These are phyloP conservation scores for Leishmania tarentolae DNA, from an alignment of 208 protist species.

Conservation along the genomic window DNA sequence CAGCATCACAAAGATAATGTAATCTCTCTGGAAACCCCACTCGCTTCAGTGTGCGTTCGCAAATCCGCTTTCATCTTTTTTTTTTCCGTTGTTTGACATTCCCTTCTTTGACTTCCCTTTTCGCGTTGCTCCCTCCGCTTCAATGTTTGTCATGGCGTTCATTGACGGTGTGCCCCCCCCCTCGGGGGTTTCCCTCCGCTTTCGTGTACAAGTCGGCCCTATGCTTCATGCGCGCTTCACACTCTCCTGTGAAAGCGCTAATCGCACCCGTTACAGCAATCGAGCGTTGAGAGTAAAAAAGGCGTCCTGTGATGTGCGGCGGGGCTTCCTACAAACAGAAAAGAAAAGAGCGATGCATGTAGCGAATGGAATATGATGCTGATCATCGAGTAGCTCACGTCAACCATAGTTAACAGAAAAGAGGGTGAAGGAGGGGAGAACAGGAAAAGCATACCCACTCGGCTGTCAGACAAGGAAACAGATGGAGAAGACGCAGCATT, in stretches of 20 bases:
- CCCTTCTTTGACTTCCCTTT: background rate
- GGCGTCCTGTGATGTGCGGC: background rate
- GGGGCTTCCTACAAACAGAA: background rate
- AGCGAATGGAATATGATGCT: background rate
- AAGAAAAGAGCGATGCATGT: background rate
- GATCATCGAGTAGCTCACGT: background rate
- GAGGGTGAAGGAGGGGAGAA: background rate
- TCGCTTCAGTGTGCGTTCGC: background rate
- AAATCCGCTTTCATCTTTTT: background rate
- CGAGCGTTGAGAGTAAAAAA: background rate
- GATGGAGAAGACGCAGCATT: background rate
- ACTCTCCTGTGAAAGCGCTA: background rate
- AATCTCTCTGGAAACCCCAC: background rate
- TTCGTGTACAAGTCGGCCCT: background rate
- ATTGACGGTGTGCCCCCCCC: background rate
- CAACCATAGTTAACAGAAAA: background rate
- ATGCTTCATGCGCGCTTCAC: background rate
- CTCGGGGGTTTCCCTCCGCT: background rate
- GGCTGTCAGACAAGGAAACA: background rate
- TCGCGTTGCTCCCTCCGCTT: background rate
- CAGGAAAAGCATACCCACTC: background rate
- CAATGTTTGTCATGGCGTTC: background rate
- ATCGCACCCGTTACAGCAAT: background rate
- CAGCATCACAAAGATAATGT: background rate
- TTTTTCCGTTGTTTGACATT: background rate